Percentiles rank a stretch among this genome's conserved stretches.
These are phyloP conservation scores for Larix sibirica DNA, from an alignment of 83 land plant genomes.

Conservation along the genomic window DNA sequence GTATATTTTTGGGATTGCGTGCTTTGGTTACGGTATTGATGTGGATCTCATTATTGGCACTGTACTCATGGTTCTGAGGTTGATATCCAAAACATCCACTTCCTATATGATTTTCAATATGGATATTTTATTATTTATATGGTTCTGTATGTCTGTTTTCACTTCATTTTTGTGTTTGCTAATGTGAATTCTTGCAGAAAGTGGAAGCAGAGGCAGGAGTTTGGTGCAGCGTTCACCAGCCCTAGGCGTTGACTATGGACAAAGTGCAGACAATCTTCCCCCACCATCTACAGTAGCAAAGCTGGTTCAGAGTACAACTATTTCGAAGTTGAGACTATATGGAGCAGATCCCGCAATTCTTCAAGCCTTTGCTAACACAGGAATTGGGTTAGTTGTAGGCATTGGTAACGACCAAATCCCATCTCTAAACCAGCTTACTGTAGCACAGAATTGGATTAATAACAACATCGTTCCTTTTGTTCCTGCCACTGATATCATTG, in stretches of 20 bases:
- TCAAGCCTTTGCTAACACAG: constrained; percentile 38
- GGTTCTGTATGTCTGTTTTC: neutral
- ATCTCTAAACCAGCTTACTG: constrained; percentile 41
- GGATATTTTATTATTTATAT: neutral
- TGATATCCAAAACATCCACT: too few relatives aligned
- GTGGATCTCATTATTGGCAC: neutral
- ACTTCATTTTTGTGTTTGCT: too few relatives aligned
- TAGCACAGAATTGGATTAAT: constrained; percentile 34
- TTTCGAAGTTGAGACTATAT: constrained; percentile 47
- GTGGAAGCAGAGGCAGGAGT: constrained; percentile 3
- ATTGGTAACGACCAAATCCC: constrained; percentile 54
- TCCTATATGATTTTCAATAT: neutral
- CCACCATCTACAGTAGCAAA: constrained; percentile 40
- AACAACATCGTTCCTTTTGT: constrained; percentile 30
- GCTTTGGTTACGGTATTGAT: neutral
- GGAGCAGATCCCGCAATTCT: constrained; percentile 67
- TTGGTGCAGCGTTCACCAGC: constrained; percentile 11
- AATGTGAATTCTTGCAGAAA: neutral
- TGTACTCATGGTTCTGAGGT: neutral
- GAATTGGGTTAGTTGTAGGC: constrained; percentile 36
- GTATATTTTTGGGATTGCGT: too few relatives aligned
- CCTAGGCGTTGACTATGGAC: constrained; percentile 65
- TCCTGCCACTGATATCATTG: constrained; percentile 62
- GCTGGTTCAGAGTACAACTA: constrained; percentile 40
- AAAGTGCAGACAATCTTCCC: constrained; percentile 60